A percentile compares a stretch with the other conserved stretches of the same genome.
These are phyloP conservation scores for Lablab purpureus DNA, from an alignment of 306 rosid genomes.

Conservation along the genomic window DNA sequence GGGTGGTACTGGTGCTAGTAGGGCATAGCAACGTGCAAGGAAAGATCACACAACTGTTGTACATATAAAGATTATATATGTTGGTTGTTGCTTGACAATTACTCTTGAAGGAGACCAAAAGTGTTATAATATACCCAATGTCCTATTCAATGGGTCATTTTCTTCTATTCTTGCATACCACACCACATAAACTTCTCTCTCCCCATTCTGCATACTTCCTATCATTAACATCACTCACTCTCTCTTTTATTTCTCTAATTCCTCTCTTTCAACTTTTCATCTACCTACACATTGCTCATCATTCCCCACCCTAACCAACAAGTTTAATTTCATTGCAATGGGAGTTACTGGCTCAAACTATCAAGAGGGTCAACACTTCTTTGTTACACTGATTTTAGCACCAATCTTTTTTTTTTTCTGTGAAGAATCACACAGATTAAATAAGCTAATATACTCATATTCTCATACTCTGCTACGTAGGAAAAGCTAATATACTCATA, in stretches of 20 bases:
- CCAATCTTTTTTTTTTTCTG: too few relatives aligned
- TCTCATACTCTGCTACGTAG: too few relatives aligned
- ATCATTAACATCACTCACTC: background rate
- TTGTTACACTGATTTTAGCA: too few relatives aligned
- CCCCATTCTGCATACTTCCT: background rate
- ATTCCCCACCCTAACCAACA: background rate
- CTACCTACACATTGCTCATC: background rate
- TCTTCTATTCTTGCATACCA: background rate
- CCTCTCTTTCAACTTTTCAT: background rate
- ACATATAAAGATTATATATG: conserved; percentile 18
- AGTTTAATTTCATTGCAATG: too few relatives aligned
- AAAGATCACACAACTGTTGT: conserved; percentile 1
- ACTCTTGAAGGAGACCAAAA: conserved; percentile 46
- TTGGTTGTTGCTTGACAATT: conserved; percentile 49
- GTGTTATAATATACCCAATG: conserved; percentile 17
- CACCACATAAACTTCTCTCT: background rate
- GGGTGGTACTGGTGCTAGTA: conserved; percentile 25
- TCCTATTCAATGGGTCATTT: conserved; percentile 36
- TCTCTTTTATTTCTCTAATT: background rate
- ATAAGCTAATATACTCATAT: too few relatives aligned
- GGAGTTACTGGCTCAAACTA: too few relatives aligned
- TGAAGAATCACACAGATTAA: too few relatives aligned
- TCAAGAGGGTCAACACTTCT: too few relatives aligned
- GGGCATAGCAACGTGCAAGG: conserved; percentile 6
- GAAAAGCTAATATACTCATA: too few relatives aligned